Percentiles rank a stretch among this genome's conserved stretches.
These are phyloP conservation scores for Purshia tridentata DNA, from an alignment of 306 rosid species.

Conservation along the genomic window DNA sequence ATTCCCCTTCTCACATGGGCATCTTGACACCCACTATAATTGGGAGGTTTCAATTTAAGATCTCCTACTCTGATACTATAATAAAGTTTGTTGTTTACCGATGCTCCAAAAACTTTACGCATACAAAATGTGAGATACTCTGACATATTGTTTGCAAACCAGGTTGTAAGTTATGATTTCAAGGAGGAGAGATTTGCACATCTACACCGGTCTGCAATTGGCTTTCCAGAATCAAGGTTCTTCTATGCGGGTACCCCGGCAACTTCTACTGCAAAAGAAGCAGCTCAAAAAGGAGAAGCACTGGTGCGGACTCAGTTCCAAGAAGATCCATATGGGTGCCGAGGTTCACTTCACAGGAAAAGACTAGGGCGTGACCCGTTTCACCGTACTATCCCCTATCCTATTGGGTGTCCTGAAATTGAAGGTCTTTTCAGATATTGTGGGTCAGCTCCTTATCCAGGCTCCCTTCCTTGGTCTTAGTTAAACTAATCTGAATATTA, in stretches of 20 bases:
- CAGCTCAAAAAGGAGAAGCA: slow-evolving; percentile 79
- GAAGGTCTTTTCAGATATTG: slow-evolving; percentile 80
- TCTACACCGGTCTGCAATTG: slow-evolving; percentile 86
- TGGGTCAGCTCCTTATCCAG: slow-evolving; percentile 67
- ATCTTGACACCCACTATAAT: neutral
- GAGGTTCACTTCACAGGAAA: slow-evolving; percentile 68
- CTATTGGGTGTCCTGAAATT: slow-evolving; percentile 90
- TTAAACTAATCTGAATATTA: neutral
- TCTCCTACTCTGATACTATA: neutral
- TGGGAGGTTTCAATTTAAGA: neutral
- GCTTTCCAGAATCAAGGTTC: slow-evolving; percentile 85
- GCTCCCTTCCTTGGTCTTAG: slow-evolving; percentile 65
- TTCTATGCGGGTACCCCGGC: slow-evolving; percentile 80
- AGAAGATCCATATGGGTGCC: slow-evolving; percentile 82
- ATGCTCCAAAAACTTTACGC: neutral
- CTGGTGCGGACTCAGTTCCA: slow-evolving; percentile 73
- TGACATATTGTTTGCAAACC: slow-evolving; percentile 22
- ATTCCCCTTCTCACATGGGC: neutral
- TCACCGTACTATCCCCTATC: slow-evolving; percentile 89
- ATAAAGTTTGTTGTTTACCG: neutral
- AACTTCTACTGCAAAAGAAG: slow-evolving; percentile 54
- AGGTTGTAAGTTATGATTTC: slow-evolving; percentile 94
- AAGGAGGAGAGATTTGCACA: slow-evolving; percentile 75
- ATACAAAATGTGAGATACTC: neutral
- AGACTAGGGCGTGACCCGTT: slow-evolving; percentile 84